These are phyloP conservation scores for Neolentinus lepideus DNA, from an alignment of 1,284 basidiomycete species.

Conservation along the genomic window DNA sequence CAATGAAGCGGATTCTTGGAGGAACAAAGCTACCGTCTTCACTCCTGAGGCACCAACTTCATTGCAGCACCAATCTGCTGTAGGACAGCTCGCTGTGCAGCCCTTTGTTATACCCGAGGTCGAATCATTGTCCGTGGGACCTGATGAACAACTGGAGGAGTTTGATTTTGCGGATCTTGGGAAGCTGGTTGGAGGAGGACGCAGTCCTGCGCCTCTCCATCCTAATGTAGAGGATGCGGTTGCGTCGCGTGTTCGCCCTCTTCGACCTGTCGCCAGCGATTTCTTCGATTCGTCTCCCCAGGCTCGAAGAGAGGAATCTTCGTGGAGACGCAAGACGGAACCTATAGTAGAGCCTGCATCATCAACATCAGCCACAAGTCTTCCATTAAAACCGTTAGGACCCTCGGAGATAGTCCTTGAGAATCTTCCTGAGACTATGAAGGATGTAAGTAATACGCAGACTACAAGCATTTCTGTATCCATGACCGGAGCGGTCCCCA, in stretches of 20 bases:
- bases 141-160: conserved; percentile 60
- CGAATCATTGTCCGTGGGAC: conserved; percentile 37
- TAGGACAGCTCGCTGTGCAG: conserved; percentile 22
- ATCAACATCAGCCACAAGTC: background rate
- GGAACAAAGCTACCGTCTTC: conserved; percentile 21
- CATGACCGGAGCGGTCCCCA: background rate
- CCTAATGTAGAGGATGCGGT: conserved; percentile 16
- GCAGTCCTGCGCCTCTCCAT: conserved; percentile 23
- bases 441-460: background rate
- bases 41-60: conserved; percentile 10
- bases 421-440: background rate
- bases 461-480: background rate
- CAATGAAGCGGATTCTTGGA: background rate
- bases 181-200: conserved; percentile 39
- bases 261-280: conserved; percentile 55
- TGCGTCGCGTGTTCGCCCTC: conserved; percentile 13
- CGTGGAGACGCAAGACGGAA: conserved; percentile 38
- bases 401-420: background rate
- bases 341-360: background rate
- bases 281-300: conserved; percentile 42
- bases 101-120: conserved; percentile 38
- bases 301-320: conserved; percentile 25
- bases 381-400: background rate
- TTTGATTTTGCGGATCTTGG: conserved; percentile 74
- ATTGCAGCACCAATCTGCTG: conserved; percentile 18